These are phyloP conservation scores for Kurtzmaniella quercitrusa DNA, from an alignment of 1,139 yeast species.

Conservation along the genomic window DNA sequence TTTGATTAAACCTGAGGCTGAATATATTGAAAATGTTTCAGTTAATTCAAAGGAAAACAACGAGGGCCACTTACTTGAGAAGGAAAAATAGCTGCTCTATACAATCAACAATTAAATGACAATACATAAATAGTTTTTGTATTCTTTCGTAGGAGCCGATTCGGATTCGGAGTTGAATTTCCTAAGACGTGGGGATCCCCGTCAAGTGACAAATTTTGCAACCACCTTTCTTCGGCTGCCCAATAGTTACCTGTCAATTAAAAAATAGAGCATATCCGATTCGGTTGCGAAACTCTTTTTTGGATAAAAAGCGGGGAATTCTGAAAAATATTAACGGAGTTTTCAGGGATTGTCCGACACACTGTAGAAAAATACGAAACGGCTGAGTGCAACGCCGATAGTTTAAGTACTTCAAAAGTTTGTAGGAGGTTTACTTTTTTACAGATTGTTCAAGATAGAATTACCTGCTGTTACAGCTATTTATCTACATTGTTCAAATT, in stretches of 20 bases:
- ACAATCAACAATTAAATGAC: not conserved
- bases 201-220: not conserved
- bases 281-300: not conserved
- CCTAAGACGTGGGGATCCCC: not conserved
- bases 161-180: not conserved
- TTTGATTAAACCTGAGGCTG: slow-evolving; percentile 2
- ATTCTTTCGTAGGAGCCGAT: not conserved
- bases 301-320: not conserved
- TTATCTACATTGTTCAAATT: not conserved
- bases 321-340: not conserved
- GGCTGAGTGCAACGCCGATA: not conserved
- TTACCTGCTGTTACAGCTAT: not conserved
- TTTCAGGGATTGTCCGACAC: not conserved
- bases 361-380: not conserved
- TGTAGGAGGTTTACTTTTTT: not conserved
- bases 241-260: not conserved
- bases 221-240: not conserved
- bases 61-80: not conserved
- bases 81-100: not conserved
- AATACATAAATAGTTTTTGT: not conserved
- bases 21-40: slow-evolving; percentile 2
- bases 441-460: not conserved
- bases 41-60: not conserved
- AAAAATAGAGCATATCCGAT: not conserved
- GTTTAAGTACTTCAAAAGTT: not conserved